Evolutionary conservation across 2,329 filamentous ascomycete genomes (phyloP), one percentile per base, ranked within the genome.

Genomic region (Plectosphaerella cucumerina): DNA sequence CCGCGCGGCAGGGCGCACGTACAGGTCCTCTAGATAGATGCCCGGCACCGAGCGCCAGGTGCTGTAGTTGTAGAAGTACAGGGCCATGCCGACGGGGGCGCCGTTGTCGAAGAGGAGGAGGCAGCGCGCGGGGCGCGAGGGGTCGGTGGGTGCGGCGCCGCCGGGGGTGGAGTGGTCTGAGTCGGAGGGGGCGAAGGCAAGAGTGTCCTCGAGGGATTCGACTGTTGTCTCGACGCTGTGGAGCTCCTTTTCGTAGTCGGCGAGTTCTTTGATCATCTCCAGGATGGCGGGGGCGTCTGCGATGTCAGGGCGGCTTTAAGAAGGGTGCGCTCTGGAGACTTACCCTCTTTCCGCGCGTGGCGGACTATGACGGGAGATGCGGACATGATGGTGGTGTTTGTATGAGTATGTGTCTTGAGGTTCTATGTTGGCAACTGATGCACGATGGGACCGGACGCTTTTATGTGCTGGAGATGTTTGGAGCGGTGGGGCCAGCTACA

Each of bases 41-140:
- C 93, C 93, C 0, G 92, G 84, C 44, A 81, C 82, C n/a, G 88
- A 82, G 9, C 88, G 82, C 94, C 94, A 97, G 1, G 93, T 97
- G 63, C 86, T 90, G 72, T 96, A 97, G 71, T 93, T 97, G 77
- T 93, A 91, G 69, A 96, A 97, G 73, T 91, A 97, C 39, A 97
- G 71, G 1, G 91, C 91, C 81, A 97, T 90, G 45, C 87, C 90
- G 0, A 83, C 88, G 1, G 67, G 67, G 37, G 71, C 64, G 11
- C 73, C 68, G 6, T 75, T 70, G 20, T 77, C 70, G 58, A 77
- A 76, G 50, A 93, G 70, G 10, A 95, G 70, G 33, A 95, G 76
- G 47, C 89, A 93, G 54, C 90, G 87, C 17, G 91, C 88, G 26
- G 86, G 89, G n/a, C 73, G 74, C 5, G 68, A 60, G 2, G 80